phyloP scores from a whole-genome alignment of 805 yeast species.

The Barnettozyma vustinii region DNA sequence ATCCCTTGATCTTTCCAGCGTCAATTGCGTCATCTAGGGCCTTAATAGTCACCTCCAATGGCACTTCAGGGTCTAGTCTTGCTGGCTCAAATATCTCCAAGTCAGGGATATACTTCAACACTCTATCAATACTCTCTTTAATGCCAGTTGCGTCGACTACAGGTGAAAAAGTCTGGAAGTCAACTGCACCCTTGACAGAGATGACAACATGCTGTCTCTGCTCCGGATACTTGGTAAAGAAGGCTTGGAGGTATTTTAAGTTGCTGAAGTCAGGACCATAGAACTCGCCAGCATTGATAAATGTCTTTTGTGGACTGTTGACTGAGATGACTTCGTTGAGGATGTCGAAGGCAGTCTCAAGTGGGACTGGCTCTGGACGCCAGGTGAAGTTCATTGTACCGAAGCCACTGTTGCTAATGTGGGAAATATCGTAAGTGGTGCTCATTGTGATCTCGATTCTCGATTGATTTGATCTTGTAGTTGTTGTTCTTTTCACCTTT shows the following conservation, averaged over 20 bases:
- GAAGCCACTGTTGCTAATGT: slow-evolving; percentile 40
- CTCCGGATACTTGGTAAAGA: slow-evolving; percentile 54
- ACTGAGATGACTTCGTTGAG: slow-evolving; percentile 46
- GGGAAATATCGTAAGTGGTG: neutral
- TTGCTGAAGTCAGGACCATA: slow-evolving; percentile 57
- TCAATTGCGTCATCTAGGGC: slow-evolving; percentile 55
- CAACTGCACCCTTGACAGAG: slow-evolving; percentile 63
- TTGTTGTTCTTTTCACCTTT: no score
- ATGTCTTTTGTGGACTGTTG: slow-evolving; percentile 37
- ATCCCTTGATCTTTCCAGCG: slow-evolving; percentile 60
- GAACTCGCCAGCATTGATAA: slow-evolving; percentile 74
- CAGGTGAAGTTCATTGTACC: slow-evolving; percentile 84
- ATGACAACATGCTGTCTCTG: slow-evolving; percentile 49
- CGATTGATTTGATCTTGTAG: neutral
- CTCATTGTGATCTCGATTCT: neutral
- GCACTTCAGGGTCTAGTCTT: slow-evolving; percentile 53
- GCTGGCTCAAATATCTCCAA: slow-evolving; percentile 67
- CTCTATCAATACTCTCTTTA: slow-evolving; percentile 40
- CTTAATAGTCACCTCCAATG: slow-evolving; percentile 54
- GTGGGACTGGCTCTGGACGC: slow-evolving; percentile 51
- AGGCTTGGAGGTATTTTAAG: slow-evolving; percentile 50
- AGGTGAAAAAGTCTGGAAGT: slow-evolving; percentile 37
- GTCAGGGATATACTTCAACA: slow-evolving; percentile 35
- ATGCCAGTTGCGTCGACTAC: slow-evolving; percentile 46
- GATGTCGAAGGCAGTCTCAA: slow-evolving; percentile 46